A percentile compares a stretch with the other conserved stretches of the same genome.
Conservation (phyloP, 495 filamentous ascomycete genomes). For the Xylaria scruposa region DNA sequence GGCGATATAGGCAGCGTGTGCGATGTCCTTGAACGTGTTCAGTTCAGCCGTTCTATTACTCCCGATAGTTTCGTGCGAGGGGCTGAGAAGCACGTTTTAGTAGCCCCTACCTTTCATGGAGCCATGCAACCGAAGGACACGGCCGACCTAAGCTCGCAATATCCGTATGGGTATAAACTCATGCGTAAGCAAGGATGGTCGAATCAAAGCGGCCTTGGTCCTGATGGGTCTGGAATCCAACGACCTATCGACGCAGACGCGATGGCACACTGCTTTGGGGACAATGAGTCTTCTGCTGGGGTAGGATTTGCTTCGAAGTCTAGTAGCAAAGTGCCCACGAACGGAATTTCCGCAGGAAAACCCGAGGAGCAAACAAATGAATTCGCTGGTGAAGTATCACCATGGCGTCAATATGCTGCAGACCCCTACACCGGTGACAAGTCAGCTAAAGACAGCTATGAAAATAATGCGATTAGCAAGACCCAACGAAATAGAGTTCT, state of each 20-base stretch:
- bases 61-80: slow-evolving; percentile 15
- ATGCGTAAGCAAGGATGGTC: slow-evolving; percentile 15
- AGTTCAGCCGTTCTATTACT: background rate
- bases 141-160: background rate
- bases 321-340: background rate
- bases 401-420: slow-evolving; percentile 12
- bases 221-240: slow-evolving; percentile 14
- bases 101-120: background rate
- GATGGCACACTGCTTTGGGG: background rate
- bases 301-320: background rate
- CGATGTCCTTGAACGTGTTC: background rate
- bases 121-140: background rate
- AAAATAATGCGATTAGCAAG: too few relatives aligned
- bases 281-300: background rate
- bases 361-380: background rate
- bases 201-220: slow-evolving; percentile 14
- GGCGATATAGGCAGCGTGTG: background rate
- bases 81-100: background rate
- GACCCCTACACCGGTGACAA: slow-evolving; percentile 6
- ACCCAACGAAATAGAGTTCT: background rate
- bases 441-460: background rate
- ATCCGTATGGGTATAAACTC: slow-evolving; percentile 11
- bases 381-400: background rate
- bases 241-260: slow-evolving; percentile 6
- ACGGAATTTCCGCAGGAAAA: background rate